phyloP scores from a whole-genome alignment of 1,284 basidiomycete species.

The Takashimella tepidaria region DNA sequence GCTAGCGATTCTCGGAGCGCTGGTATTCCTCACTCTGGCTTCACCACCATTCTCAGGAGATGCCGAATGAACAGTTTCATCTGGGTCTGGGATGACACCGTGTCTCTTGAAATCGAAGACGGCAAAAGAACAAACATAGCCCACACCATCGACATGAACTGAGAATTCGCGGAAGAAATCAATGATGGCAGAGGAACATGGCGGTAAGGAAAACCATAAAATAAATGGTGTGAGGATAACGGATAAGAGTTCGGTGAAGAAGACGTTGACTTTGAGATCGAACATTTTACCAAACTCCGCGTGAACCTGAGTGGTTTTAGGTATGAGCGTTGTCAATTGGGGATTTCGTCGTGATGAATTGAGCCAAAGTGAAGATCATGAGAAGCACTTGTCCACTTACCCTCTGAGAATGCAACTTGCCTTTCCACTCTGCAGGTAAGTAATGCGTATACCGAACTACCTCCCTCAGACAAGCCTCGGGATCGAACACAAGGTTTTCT shows the following conservation, averaged over 20 bases:
- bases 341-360: neutral
- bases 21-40: neutral
- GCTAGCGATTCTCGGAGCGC: neutral
- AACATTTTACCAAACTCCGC: slow-evolving; percentile 84
- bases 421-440: slow-evolving; percentile 87
- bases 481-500: slow-evolving; percentile 87
- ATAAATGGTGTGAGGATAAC: slow-evolving; percentile 92
- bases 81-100: slow-evolving; percentile 57
- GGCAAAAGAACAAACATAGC: slow-evolving; percentile 96
- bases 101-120: slow-evolving; percentile 95
- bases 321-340: too few species aligned
- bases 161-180: slow-evolving; percentile 97
- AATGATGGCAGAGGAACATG: slow-evolving; percentile 78
- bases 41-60: neutral
- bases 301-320: slow-evolving; percentile 59
- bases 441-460: slow-evolving; percentile 93
- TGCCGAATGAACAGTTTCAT: neutral
- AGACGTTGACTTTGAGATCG: slow-evolving; percentile 79
- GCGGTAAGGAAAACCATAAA: slow-evolving; percentile 84
- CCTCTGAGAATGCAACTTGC: slow-evolving; percentile 79
- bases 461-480: slow-evolving; percentile 82
- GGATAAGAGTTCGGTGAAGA: slow-evolving; percentile 79
- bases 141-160: slow-evolving; percentile 90
- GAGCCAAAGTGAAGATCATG: too few species aligned
- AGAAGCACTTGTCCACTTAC: slow-evolving; percentile 46